Base-by-base conservation (phyloP, 345 rosid genomes). In the Citrus maxima region DNA sequence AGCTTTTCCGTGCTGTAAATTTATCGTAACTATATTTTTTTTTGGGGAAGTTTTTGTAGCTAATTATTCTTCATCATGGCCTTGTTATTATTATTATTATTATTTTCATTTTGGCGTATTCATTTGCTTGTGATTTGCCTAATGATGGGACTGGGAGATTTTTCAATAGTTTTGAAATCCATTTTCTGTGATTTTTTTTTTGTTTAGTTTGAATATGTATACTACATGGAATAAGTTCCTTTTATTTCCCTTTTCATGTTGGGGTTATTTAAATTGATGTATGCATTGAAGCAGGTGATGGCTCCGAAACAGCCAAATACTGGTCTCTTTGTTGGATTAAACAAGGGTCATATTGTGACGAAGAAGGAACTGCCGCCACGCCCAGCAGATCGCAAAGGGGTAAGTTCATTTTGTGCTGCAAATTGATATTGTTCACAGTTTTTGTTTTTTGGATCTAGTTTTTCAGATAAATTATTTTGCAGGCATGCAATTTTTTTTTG, bases 271-370 rank as follows among this genome's bases (percentile, higher is more conserved):
- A 34, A 24, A 27, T 79, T 54, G 27, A 73, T 40, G 22, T 67
- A 66, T 62, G 4, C 27, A 18, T 63, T 73, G 75, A 30, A 58
- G 61, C 80, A 86, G 88, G 80, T 61, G 34, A 91, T 89, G 95
- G 89, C 93, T 73, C 82, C 92, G 10, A 85, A 85, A 77, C 89
- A 82, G 84, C 87, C 89, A 2, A 87, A 82, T 56, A 84, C 86
- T 19, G 95, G 95, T 35, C 84, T 91, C 25, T 88, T 85, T 70
- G 93, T 89, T 18, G 95, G 95, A 19, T 78, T 88, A 78, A 91
- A 89, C 86, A 91, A 81, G 70, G 95, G 95, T 4, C 93, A 91
- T 60, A 72, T 91, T 55, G 90, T 89, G 18, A 89, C 93, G 74
- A 88, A 81, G 89, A 87, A 82, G 75, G 93, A 91, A 72, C 73